Evolutionary conservation across 306 rosid species (phyloP).

Genomic region (Corylus americana): DNA sequence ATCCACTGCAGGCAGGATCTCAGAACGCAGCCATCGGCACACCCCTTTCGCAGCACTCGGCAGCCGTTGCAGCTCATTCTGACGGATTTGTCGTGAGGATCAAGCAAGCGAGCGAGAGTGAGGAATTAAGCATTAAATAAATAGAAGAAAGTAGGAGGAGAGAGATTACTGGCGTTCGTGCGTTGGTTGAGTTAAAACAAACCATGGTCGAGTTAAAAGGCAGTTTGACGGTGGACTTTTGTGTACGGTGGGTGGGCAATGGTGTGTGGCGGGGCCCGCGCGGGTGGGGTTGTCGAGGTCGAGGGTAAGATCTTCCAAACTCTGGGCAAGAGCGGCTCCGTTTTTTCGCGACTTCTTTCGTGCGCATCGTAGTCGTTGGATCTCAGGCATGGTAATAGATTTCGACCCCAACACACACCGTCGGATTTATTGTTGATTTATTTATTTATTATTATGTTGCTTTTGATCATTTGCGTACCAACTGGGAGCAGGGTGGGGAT

Average conservation of each 20-base stretch:
- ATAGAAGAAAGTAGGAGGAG: not conserved
- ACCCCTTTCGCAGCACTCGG: constrained; percentile 68
- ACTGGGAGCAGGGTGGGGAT: not conserved
- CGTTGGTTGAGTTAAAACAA: constrained; percentile 7
- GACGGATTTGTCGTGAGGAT: not conserved
- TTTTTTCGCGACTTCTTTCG: constrained; percentile 48
- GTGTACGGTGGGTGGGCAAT: not conserved
- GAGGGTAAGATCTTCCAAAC: constrained; percentile 48
- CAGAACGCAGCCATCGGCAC: constrained; percentile 56
- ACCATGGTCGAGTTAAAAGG: constrained; percentile 34
- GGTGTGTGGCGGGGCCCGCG: constrained; percentile 5
- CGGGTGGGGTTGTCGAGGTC: constrained; percentile 21
- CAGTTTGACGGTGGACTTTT: constrained; percentile 25
- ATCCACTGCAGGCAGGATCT: constrained; percentile 65
- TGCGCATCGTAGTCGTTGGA: constrained; percentile 6
- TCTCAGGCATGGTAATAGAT: not conserved
- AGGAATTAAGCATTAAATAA: not conserved
- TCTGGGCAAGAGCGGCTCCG: constrained; percentile 75
- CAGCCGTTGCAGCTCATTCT: constrained; percentile 83
- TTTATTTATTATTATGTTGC: too few relatives aligned
- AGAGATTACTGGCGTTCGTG: not conserved
- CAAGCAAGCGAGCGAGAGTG: not conserved
- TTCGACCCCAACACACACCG: not conserved
- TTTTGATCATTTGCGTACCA: not conserved
- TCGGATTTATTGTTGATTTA: not conserved